Evolutionary conservation across 1,284 basidiomycete species (phyloP), one percentile per base, ranked within the genome.

Genomic region (Austropuccinia psidii): DNA sequence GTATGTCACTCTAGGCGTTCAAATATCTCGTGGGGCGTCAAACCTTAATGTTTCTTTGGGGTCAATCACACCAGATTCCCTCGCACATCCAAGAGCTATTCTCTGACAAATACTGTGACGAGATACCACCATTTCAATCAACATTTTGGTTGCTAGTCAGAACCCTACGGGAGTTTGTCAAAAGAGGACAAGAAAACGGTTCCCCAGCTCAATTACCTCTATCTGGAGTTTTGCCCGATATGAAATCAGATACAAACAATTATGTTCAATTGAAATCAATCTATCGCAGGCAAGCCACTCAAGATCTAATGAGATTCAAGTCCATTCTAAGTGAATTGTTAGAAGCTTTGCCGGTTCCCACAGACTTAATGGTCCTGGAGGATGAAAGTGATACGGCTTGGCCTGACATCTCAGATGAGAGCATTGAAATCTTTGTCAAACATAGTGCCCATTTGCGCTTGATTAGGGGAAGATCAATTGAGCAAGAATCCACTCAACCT

Each of bases 101-200:
- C 78, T 76, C 85, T 6, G 88, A 92, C 76, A 83, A 85, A 0
- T 81, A 82, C 13, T 84, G 87, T 73, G 77, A 80, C 54, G 81
- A 79, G 15, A 31, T 60, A 19, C 55, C 52, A 24, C 19, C 77
- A 21, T 78, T 84, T 78, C 84, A 84, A 0, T 84, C 87, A 7
- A 86, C 88, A 8, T 97, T 98, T 82, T 93, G 90, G 83, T 86
- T 93, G 75, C 87, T 98, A 33, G 85, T 97, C n/a, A 83, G 86
- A 21, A 88, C 93, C 0, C 85, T 98, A 37, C 84, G 85, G 41
- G 81, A 85, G 45, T 86, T 74, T 87, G 88, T 80, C 83, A 85
- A 45, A 81, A 75, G 43, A 37, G 54, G 80, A 81, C 39, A 84
- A 83, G 68, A 83, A 83, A 75, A 76, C 81, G 84, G 79, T 0